Conservation (phyloP, 768 basidiomycete genomes). For the Lentinula aciculospora region DNA sequence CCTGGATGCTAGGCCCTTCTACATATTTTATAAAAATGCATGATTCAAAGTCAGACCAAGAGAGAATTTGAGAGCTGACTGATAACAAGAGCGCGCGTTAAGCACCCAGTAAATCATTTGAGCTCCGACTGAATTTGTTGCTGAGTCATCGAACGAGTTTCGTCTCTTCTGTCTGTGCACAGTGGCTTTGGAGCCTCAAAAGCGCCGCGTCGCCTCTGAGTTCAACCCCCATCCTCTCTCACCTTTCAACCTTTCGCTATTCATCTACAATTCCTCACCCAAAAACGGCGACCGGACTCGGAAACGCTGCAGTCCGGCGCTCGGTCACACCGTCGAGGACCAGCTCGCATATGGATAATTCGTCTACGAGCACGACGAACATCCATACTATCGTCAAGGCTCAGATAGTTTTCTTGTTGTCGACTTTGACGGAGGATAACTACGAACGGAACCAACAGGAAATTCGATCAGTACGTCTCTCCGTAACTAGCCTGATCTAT, state of each 20-base stretch:
- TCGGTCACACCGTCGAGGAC: conserved; percentile 76
- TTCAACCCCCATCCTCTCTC: conserved; percentile 13
- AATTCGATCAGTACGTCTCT: conserved; percentile 80
- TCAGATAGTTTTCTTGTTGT: conserved; percentile 96
- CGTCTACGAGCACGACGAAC: conserved; percentile 64
- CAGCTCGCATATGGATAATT: conserved; percentile 77
- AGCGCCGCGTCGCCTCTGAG: conserved; percentile 4
- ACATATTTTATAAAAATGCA: no score
- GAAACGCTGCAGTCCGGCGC: conserved; percentile 59
- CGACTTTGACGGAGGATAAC: conserved; percentile 94
- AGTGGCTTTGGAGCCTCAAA: neutral
- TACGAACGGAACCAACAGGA: conserved; percentile 92
- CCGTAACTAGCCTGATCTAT: conserved; percentile 11
- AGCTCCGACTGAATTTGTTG: neutral
- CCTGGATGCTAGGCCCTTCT: neutral
- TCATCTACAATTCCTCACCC: conserved; percentile 17
- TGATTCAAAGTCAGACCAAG: no score
- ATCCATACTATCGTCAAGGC: conserved; percentile 93
- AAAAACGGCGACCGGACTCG: conserved; percentile 71
- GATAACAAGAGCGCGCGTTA: neutral
- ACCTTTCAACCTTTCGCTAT: conserved; percentile 23
- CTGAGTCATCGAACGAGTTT: neutral
- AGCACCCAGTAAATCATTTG: neutral
- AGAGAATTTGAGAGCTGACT: no score
- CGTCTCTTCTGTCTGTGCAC: neutral